phyloP scores from a whole-genome alignment of 2,329 filamentous ascomycete species.

The Fusarium buharicum region DNA sequence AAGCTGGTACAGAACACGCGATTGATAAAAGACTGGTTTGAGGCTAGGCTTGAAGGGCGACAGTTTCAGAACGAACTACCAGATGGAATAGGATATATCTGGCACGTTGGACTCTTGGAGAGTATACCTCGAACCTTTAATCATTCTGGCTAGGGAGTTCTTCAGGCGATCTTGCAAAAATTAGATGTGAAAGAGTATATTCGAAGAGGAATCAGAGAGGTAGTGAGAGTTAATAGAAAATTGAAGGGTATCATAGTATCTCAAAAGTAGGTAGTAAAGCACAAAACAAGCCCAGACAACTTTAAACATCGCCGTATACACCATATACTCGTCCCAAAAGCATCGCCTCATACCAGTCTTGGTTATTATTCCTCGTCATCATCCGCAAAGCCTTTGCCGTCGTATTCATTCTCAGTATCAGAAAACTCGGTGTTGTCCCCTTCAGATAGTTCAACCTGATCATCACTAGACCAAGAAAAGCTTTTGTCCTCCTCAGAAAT shows the following conservation, averaged over 20 bases:
- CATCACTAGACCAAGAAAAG: slow-evolving; percentile 22
- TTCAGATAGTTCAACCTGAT: slow-evolving; percentile 4
- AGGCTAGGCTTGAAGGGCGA: slow-evolving; percentile 37
- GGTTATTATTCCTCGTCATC: slow-evolving; percentile 4
- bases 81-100: slow-evolving; percentile 3
- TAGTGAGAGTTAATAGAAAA: background rate
- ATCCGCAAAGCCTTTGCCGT: background rate
- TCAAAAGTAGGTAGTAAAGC: background rate
- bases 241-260: slow-evolving; percentile 27
- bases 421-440: slow-evolving; percentile 5
- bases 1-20: slow-evolving; percentile 41
- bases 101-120: slow-evolving; percentile 43
- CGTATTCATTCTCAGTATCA: slow-evolving; percentile 9
- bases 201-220: no score
- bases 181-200: no score
- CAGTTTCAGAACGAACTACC: slow-evolving; percentile 5
- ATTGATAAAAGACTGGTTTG: slow-evolving; percentile 49
- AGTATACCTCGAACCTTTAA: slow-evolving; percentile 38
- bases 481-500: slow-evolving; percentile 24
- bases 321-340: slow-evolving; percentile 8
- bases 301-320: slow-evolving; percentile 1
- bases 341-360: background rate
- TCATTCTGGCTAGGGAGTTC: background rate
- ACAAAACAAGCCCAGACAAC: slow-evolving; percentile 2
- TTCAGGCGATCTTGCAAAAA: no score